These are phyloP conservation scores for Suillus luteus DNA, from an alignment of 768 basidiomycete species.

Conservation along the genomic window DNA sequence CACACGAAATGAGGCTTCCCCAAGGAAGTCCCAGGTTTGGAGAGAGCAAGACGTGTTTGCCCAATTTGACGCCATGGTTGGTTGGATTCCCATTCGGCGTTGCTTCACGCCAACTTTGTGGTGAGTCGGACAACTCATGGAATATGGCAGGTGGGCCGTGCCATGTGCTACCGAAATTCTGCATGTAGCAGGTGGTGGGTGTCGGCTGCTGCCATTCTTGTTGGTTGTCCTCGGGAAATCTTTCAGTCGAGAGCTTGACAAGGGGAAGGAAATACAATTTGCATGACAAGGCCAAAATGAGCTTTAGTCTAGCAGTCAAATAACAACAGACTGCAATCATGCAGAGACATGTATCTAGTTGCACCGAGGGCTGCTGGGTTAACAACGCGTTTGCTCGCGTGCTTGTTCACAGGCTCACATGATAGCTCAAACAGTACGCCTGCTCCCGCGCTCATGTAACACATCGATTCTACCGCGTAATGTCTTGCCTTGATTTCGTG, in stretches of 20 bases:
- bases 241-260: constrained; percentile 9
- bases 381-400: too few species aligned
- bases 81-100: constrained; percentile 36
- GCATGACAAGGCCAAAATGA: not conserved
- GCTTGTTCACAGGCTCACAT: too few species aligned
- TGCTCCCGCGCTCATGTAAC: too few species aligned
- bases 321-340: not conserved
- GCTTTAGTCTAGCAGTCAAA: too few species aligned
- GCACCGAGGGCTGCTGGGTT: too few species aligned
- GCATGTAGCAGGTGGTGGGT: constrained; percentile 11
- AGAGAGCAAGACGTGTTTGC: constrained; percentile 36
- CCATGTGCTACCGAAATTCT: constrained; percentile 12
- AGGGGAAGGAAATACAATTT: constrained; percentile 19
- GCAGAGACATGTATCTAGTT: not conserved
- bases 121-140: constrained; percentile 34
- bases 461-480: too few species aligned
- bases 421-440: too few species aligned
- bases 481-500: too few species aligned
- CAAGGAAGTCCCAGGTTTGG: constrained; percentile 38
- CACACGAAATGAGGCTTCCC: constrained; percentile 30
- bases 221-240: constrained; percentile 36
- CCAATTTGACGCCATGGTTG: constrained; percentile 12
- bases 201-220: constrained; percentile 21
- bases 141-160: constrained; percentile 34
- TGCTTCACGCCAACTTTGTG: constrained; percentile 32